Base-by-base conservation (phyloP, 352 stramenopile species). In the Thalassiosira livingstoniorum region DNA sequence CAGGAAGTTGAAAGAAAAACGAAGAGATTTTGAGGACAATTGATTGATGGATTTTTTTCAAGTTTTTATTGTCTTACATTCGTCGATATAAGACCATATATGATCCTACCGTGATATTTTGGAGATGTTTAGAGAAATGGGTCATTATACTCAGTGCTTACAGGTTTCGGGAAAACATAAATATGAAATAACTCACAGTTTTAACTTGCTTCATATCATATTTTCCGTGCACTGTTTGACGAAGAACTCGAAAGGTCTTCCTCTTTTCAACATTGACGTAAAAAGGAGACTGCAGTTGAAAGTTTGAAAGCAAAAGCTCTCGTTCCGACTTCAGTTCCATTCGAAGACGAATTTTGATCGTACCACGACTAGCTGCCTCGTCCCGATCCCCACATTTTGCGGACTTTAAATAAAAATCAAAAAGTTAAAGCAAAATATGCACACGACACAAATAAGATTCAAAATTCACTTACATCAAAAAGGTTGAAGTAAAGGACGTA, bases 401-500 rank as follows among this genome's bases (percentile, higher is more conserved):
- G 34, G 55, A 74, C 55, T 77, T 43, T 63, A 69, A 21, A 62
- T 29, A 63, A 11, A 37, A 32, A 54, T 71, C 13, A 3, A 23
- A n/a, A n/a, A n/a, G n/a, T n/a, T n/a, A n/a, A n/a, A n/a, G n/a
- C n/a, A n/a, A n/a, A n/a, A n/a, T n/a, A n/a, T n/a, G n/a, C n/a
- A n/a, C n/a, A n/a, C n/a, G n/a, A n/a, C n/a, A n/a, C n/a, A n/a
- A 58, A 23, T 58, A n/a, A 27, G 27, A 58, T 27, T 29, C n/a
- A 29, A 11, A 58, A 7, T 27, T 58, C 27, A 23, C 68, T 80
- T 32, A 84, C 81, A 23, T 74, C 47, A 58, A 82, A 92, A 32
- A 94, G 57, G 25, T 90, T 84, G 75, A 92, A 95, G 2, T 82
- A 76, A 23, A 95, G 63, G 1, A 86, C 39, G 57, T 94, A 95